phyloP scores from a whole-genome alignment of 176 grass and related monocot genomes.

The Aegilops bicornis region DNA sequence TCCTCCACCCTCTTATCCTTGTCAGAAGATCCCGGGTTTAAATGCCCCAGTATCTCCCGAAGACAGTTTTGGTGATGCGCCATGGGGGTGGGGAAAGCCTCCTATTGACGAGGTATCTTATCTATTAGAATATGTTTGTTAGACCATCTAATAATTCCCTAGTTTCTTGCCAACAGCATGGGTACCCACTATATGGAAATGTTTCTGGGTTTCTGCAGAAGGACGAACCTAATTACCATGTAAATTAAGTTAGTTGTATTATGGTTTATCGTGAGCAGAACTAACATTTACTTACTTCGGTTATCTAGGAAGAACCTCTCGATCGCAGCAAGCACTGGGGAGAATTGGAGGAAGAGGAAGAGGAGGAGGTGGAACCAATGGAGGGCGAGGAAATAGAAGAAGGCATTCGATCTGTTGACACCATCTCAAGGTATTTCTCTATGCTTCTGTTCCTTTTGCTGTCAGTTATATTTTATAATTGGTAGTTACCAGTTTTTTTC shows the following conservation, averaged over 20 bases:
- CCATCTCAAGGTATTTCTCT: constrained; percentile 51
- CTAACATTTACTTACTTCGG: too few relatives aligned
- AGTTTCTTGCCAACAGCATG: too few relatives aligned
- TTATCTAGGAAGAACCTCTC: constrained; percentile 16
- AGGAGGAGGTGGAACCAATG: neutral
- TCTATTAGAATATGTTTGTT: neutral
- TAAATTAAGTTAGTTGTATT: too few relatives aligned
- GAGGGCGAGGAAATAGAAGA: neutral
- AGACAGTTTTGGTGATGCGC: neutral
- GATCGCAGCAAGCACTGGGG: constrained; percentile 76
- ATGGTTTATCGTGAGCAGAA: too few relatives aligned
- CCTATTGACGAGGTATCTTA: constrained; percentile 47
- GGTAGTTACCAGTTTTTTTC: neutral
- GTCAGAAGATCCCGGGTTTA: constrained; percentile 43
- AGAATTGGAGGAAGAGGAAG: neutral
- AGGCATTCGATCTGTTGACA: constrained; percentile 25
- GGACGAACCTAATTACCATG: too few relatives aligned
- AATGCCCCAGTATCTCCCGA: constrained; percentile 73
- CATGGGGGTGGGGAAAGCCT: neutral
- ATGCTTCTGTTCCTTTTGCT: neutral
- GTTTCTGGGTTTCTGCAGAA: too few relatives aligned
- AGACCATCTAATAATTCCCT: too few relatives aligned
- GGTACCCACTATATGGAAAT: too few relatives aligned
- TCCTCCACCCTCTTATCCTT: neutral
- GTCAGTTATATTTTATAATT: neutral